Evolutionary conservation across 176 grass and related monocot genomes (phyloP), one percentile per base, ranked within the genome.

Genomic region (Triticum timopheevii): DNA sequence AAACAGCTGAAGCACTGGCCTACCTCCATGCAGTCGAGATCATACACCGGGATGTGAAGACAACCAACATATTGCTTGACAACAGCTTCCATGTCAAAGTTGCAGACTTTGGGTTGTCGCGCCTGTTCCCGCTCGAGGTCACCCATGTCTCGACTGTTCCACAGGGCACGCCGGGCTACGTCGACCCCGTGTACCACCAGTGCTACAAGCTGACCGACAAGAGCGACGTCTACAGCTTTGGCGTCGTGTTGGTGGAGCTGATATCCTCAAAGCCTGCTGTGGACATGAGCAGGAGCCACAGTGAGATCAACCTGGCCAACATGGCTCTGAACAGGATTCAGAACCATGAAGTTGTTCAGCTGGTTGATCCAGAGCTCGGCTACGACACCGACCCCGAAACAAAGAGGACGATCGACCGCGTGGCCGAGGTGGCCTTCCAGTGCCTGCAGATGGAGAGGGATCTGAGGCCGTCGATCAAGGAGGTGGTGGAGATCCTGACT

Each of bases 201-300:
- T 97, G 97, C 87, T 99, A 93, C 71, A 95, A 94, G 87, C 89
- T 99, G 42, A 99, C 97, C 0, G 92, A 96, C 23, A 99, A 99
- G 84, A 99, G 97, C 15, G 97, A 99, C 17, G 97, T 99, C 22
- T 99, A 99, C 68, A 99, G 97, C 66, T 99, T 99, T 0, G 97
- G 97, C 2, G 97, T 99, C 25, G 94, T 99, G 7, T 12, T 99
- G 79, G 87, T 90, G 16, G 97, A 99, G 87, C 84, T 99, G 30
- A 93, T 99, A 75, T 93, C 97, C 23, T 99, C 97, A 24, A 99
- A 96, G 79, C 92, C 90, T 6, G 97, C 97, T 1, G 97, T 99
- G 54, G 97, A 99, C 77, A 91, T 96, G 84, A 66, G 13, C 65
- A 89, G 96, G 82, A 91, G 73, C 72, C 87, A 79, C 12, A 77